Conservation (phyloP, 139 green algal genomes). For the Chlamydomonas urium region DNA sequence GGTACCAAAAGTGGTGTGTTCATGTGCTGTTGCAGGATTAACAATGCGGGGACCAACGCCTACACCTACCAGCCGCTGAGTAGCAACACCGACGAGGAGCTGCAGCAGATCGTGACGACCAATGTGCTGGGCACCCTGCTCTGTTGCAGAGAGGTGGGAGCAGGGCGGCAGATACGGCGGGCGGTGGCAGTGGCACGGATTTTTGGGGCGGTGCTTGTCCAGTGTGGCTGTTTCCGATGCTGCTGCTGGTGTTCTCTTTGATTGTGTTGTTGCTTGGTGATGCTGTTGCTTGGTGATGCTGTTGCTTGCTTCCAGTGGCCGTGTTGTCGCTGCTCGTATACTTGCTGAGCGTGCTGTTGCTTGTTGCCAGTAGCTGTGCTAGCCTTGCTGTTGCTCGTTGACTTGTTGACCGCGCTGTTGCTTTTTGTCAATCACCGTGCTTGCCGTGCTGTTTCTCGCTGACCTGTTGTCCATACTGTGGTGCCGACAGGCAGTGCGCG, state of each 20-base stretch:
- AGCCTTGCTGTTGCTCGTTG: background rate
- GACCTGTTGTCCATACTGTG: background rate
- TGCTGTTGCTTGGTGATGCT: background rate
- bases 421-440: background rate
- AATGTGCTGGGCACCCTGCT: slow-evolving; percentile 91
- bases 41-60: slow-evolving; percentile 81
- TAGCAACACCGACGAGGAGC: slow-evolving; percentile 58
- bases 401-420: background rate
- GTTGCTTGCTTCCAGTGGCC: background rate
- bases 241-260: no score
- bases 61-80: slow-evolving; percentile 75
- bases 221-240: background rate
- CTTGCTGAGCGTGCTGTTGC: background rate
- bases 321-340: background rate
- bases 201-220: background rate
- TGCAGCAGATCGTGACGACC: slow-evolving; percentile 79
- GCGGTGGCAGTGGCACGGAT: background rate
- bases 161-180: background rate
- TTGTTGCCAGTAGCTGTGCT: background rate
- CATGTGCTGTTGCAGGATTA: slow-evolving; percentile 69
- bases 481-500: slow-evolving; percentile 65
- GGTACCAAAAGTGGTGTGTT: no score
- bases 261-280: no score
- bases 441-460: background rate
- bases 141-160: slow-evolving; percentile 74